Evolutionary conservation across 257 asterid genomes (phyloP), one percentile per base, ranked within the genome.

Genomic region (Nicotiana sylvestris): DNA sequence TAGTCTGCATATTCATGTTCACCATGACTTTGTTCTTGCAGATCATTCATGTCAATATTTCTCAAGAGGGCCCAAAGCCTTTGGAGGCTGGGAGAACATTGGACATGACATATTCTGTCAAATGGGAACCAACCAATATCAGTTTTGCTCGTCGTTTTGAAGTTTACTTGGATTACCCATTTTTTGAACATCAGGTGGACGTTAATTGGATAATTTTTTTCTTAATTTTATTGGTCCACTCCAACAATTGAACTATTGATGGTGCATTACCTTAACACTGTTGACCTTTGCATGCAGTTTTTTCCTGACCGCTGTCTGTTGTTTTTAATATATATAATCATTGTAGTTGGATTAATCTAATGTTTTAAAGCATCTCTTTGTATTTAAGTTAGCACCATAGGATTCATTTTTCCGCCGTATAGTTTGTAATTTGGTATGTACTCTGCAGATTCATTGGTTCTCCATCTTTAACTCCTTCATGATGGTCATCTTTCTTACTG

Each of bases 401-500:
- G 76, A 57, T 79, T 60, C 58, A 60, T 60, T 61, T 13, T 72
- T 76, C 7, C 4, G 62, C 30, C 51, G 80, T 58, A 69, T 76
- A 30, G 9, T 27, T 62, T 61, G 13, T 62, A 18, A 83, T 25
- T 16, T 56, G 64, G 16, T 68, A 66, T 74, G 76, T 81, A 11
- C 35, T 72, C 69, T 90, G 88, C 97, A 96, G 99, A 96, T 96
- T 81, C 99, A 96, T 85, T 96, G 98, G 98, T 96, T 96, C 87
- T 96, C 99, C 62, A 93, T 96, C 65, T 94, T 96, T 81, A 96
- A 96, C 88, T 96, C 99, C 77, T 96, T 96, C 93, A 94, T 96
- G 99, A 96, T 96, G 99, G 99, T 96, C 66, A 96, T 96, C 84
- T 96, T 96, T 91, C 97, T 96, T 39, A 94, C 98, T 78, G 99